phyloP scores from a whole-genome alignment of 2,329 filamentous ascomycete species.

The Fusarium gaditjirri region DNA sequence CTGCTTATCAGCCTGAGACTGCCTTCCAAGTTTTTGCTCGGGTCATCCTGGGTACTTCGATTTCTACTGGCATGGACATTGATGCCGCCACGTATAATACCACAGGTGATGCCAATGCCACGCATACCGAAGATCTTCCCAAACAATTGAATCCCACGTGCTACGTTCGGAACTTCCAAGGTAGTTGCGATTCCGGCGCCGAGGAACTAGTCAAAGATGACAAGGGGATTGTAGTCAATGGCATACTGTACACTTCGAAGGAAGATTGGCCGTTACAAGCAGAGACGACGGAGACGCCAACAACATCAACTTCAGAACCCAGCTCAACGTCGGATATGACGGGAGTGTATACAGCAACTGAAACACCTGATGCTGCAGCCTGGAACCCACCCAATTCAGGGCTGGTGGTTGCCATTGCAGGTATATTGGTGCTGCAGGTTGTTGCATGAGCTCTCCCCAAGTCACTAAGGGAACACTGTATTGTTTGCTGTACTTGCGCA shows the following conservation, averaged over 20 bases:
- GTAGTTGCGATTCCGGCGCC: constrained; percentile 63
- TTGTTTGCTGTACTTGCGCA: neutral
- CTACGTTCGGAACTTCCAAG: constrained; percentile 64
- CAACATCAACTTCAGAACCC: constrained; percentile 32
- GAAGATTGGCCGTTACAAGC: constrained; percentile 56
- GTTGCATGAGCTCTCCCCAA: constrained; percentile 3
- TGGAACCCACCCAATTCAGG: constrained; percentile 16
- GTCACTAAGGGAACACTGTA: neutral
- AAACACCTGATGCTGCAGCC: constrained; percentile 45
- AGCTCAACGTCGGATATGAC: constrained; percentile 41
- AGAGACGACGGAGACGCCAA: constrained; percentile 36
- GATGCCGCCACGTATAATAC: constrained; percentile 65
- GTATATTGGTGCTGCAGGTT: constrained; percentile 12
- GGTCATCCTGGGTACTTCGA: constrained; percentile 64
- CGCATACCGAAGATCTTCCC: constrained; percentile 64
- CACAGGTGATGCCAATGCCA: constrained; percentile 66
- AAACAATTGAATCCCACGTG: constrained; percentile 64
- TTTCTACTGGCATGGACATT: constrained; percentile 65
- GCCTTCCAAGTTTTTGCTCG: constrained; percentile 70
- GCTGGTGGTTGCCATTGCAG: constrained; percentile 21
- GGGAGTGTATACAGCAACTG: constrained; percentile 51
- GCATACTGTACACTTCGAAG: constrained; percentile 60
- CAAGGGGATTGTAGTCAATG: constrained; percentile 68
- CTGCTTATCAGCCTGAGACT: constrained; percentile 70
- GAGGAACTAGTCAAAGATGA: constrained; percentile 60